Base-by-base conservation (phyloP, 2,329 filamentous ascomycete genomes). In the Penicillium psychrosexuale region DNA sequence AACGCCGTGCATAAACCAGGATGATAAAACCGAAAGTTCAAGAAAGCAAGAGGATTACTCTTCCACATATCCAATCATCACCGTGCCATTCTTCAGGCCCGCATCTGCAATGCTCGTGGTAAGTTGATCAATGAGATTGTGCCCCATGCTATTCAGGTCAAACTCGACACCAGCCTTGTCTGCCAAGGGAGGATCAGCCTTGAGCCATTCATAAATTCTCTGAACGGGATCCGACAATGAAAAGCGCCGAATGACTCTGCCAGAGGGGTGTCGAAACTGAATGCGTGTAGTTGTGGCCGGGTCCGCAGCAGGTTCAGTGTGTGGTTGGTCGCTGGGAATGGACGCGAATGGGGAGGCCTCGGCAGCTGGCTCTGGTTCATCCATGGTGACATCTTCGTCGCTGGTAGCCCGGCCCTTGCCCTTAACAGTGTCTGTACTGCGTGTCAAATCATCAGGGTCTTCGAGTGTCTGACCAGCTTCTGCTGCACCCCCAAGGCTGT, bases 201-300 rank as follows among this genome's bases (percentile, higher is more conserved):
- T 99, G 61, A 99, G 84, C 91, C 92, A 99, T 76, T 99, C 94
- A 73, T 93, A 99, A 43, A 99, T 86, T 12, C 90, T 84, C 52
- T 85, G 82, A 12, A 99, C 91, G 1, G 83, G 79, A 55, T 99
- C 94, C 13, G 83, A 73, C 3, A 92, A 74, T 9, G 80, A 78
- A 74, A 99, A 99, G n/a, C 90, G 84, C 30, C 91, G 87, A 56
- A 99, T 92, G 9, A 96, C 83, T 17, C 93, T 86, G 1, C 91
- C 91, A 11, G 84, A 87, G 0, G 92, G 86, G 66, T 96, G 89
- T 56, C 90, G 84, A 76, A 99, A 96, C 71, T 97, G 94, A 62
- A 99, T 95, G 47, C 93, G 85, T 3, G 93, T 97, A 2, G 88
- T 89, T 2, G 83, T 83, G 22, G 85, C 80, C 0, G 88, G 86